Percentiles rank a stretch among this genome's conserved stretches.
phyloP scores from a whole-genome alignment of 371 early-diverging fungal species.

The Apophysomyces ossiformis region DNA sequence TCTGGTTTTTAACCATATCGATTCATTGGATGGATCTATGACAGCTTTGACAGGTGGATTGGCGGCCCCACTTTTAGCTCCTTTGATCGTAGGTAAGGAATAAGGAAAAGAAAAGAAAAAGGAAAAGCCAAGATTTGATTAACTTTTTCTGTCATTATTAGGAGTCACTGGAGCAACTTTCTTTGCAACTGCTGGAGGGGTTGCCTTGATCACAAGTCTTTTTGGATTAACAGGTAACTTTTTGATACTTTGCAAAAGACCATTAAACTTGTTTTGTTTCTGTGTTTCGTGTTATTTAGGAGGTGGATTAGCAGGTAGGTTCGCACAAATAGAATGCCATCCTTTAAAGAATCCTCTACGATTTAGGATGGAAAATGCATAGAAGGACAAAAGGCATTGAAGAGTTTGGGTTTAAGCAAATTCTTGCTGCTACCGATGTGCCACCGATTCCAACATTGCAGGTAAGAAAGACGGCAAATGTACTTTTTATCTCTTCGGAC shows the following conservation, averaged over 20 bases:
- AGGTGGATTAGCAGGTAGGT: conserved; percentile 63
- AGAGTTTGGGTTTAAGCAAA: conserved; percentile 62
- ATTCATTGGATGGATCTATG: neutral
- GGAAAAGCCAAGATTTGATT: neutral
- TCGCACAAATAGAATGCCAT: neutral
- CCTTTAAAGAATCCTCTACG: neutral
- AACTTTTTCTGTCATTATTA: conserved; percentile 12
- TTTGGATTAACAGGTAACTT: conserved; percentile 61
- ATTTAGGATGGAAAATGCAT: conserved; percentile 57
- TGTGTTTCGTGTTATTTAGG: conserved; percentile 29
- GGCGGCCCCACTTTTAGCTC: conserved; percentile 69
- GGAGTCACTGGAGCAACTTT: conserved; percentile 65
- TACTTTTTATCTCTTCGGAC: neutral
- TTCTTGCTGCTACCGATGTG: conserved; percentile 55
- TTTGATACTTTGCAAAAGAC: neutral
- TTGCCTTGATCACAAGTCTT: conserved; percentile 64
- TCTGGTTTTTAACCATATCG: no score
- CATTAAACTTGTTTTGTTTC: neutral
- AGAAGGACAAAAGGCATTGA: conserved; percentile 55
- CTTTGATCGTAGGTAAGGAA: conserved; percentile 46
- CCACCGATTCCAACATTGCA: conserved; percentile 65
- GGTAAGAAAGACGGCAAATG: conserved; percentile 31
- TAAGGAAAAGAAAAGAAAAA: neutral
- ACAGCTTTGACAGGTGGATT: conserved; percentile 67
- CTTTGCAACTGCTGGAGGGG: conserved; percentile 65